Evolutionary conservation across 441 rosid species (phyloP).

Genomic region (Sinapis alba): DNA sequence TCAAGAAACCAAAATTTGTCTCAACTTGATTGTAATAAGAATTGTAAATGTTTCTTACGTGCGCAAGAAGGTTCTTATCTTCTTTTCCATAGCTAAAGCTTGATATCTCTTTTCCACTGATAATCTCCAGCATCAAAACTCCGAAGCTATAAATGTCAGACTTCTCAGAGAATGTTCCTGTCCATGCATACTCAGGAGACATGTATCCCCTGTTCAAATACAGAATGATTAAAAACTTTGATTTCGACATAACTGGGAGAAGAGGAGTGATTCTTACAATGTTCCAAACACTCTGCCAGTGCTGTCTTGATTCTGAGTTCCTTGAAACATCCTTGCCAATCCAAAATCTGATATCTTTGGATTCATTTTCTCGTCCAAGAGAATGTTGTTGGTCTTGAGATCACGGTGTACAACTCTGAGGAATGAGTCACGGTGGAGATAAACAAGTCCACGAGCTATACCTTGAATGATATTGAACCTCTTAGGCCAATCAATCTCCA

Average conservation of each 20-base stretch:
- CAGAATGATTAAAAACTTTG: background rate
- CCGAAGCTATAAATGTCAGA: slow-evolving; percentile 59
- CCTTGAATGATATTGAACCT: background rate
- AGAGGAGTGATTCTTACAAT: background rate
- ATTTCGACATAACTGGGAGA: background rate
- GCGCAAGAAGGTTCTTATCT: background rate
- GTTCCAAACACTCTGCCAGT: slow-evolving; percentile 1
- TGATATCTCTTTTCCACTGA: background rate
- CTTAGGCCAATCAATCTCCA: background rate
- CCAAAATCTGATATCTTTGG: slow-evolving; percentile 4
- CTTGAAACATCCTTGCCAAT: background rate
- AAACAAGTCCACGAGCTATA: slow-evolving; percentile 3
- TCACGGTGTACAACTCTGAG: slow-evolving; percentile 4
- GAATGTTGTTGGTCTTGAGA: background rate
- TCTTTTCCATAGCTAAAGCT: background rate
- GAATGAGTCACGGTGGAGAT: background rate
- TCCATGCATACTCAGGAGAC: slow-evolving; percentile 32
- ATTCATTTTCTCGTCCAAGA: background rate
- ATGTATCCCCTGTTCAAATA: slow-evolving; percentile 24
- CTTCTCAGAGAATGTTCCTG: slow-evolving; percentile 48
- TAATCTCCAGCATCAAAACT: background rate
- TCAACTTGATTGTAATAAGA: background rate
- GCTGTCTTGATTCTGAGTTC: background rate
- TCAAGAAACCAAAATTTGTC: background rate
- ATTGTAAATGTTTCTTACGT: background rate